These are phyloP conservation scores for Macrophomina phaseolina DNA, from an alignment of 2,329 filamentous ascomycete species.

Conservation along the genomic window DNA sequence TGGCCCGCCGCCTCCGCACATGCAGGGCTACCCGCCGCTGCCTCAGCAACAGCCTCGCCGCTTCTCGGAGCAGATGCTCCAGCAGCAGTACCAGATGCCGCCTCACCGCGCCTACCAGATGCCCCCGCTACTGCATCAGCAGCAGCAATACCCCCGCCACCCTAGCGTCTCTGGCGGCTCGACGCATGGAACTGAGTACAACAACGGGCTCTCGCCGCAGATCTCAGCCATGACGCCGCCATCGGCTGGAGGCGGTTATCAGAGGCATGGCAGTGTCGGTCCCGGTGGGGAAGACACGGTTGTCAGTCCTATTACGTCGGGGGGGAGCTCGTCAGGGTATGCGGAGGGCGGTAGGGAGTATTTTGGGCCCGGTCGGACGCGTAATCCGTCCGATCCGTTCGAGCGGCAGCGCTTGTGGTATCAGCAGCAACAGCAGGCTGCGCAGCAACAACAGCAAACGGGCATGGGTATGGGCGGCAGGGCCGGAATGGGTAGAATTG, in stretches of 20 bases:
- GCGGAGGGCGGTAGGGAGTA: neutral
- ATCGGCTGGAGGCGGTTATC: neutral
- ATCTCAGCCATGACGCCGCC: constrained; percentile 8
- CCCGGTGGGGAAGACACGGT: neutral
- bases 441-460: constrained; percentile 21
- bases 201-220: constrained; percentile 12
- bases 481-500: constrained; percentile 42
- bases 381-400: constrained; percentile 3
- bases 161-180: neutral
- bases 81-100: neutral
- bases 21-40: neutral
- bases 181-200: neutral
- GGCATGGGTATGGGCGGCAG: neutral
- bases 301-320: constrained; percentile 11
- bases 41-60: neutral
- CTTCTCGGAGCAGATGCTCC: constrained; percentile 20
- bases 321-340: neutral
- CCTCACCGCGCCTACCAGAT: constrained; percentile 8
- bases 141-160: neutral
- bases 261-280: neutral
- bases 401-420: constrained; percentile 32
- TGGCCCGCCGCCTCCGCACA: neutral
- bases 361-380: constrained; percentile 19
- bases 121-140: constrained; percentile 3
- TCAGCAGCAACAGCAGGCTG: constrained; percentile 23